Percentiles rank a stretch among this genome's conserved stretches.
phyloP scores from a whole-genome alignment of 805 yeast species.

The Kodamaea laetipori region DNA sequence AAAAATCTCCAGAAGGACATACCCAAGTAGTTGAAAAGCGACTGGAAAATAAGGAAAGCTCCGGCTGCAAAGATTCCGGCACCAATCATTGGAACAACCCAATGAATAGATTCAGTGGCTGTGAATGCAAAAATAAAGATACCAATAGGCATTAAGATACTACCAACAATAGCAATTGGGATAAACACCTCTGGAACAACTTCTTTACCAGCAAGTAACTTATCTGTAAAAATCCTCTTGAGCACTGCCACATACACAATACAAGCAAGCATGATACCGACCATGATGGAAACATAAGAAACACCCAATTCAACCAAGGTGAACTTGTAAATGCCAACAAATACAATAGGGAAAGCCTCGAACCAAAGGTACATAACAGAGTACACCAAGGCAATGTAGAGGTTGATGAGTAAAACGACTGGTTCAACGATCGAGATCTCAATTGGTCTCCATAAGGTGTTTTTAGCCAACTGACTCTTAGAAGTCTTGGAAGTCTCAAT shows the following conservation, averaged over 20 bases:
- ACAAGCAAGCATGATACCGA: slow-evolving; percentile 41
- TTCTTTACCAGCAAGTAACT: slow-evolving; percentile 14
- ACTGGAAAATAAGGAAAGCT: slow-evolving; percentile 48
- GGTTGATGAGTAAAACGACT: slow-evolving; percentile 52
- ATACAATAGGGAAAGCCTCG: slow-evolving; percentile 64
- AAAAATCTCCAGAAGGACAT: slow-evolving; percentile 49
- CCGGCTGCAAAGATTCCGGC: slow-evolving; percentile 23
- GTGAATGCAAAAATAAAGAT: slow-evolving; percentile 27
- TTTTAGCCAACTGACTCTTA: slow-evolving; percentile 19
- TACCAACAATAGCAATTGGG: slow-evolving; percentile 26
- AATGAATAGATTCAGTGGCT: slow-evolving; percentile 19
- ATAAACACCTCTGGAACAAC: slow-evolving; percentile 22
- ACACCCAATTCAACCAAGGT: slow-evolving; percentile 49
- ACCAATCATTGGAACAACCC: slow-evolving; percentile 26
- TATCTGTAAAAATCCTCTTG: slow-evolving; percentile 17
- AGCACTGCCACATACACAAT: slow-evolving; percentile 14
- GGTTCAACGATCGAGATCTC: slow-evolving; percentile 56
- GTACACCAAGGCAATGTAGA: slow-evolving; percentile 54
- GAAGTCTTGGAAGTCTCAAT: slow-evolving; percentile 28
- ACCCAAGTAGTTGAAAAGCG: slow-evolving; percentile 51
- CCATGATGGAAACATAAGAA: slow-evolving; percentile 47
- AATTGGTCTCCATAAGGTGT: slow-evolving; percentile 50
- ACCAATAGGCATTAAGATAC: slow-evolving; percentile 23
- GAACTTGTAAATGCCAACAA: slow-evolving; percentile 45
- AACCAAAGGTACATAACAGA: slow-evolving; percentile 57